phyloP scores from a whole-genome alignment of 805 yeast genomes.

The Saccharomycopsis malanga region DNA sequence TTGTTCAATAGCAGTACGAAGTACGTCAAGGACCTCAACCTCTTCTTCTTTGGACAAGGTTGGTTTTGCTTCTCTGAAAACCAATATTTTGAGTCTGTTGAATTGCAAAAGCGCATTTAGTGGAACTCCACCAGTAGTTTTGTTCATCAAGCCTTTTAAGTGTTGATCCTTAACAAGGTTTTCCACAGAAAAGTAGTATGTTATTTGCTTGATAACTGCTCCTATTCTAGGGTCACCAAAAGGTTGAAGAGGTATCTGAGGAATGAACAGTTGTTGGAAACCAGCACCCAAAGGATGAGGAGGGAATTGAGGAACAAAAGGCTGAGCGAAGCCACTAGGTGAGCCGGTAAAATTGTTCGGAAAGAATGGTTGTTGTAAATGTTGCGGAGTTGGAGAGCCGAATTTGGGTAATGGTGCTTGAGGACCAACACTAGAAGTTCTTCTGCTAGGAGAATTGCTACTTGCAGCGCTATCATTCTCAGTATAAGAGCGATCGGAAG shows the following conservation, averaged over 20 bases:
- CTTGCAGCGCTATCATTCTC: conserved; percentile 11
- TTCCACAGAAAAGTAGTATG: conserved; percentile 84
- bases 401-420: conserved; percentile 10
- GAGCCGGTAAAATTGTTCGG: conserved; percentile 23
- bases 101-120: conserved; percentile 57
- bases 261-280: conserved; percentile 25
- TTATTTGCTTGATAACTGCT: conserved; percentile 53
- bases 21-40: conserved; percentile 33
- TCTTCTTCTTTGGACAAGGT: conserved; percentile 46
- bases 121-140: conserved; percentile 60
- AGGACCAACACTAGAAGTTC: conserved; percentile 14
- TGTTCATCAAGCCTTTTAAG: conserved; percentile 74
- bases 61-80: conserved; percentile 37
- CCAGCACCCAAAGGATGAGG: not conserved
- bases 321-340: not conserved
- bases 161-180: conserved; percentile 80
- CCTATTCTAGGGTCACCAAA: conserved; percentile 23
- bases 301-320: not conserved
- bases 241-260: not conserved
- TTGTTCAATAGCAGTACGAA: conserved; percentile 32
- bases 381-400: conserved; percentile 8
- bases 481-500: conserved; percentile 4
- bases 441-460: conserved; percentile 11
- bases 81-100: conserved; percentile 62
- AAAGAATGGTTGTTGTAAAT: conserved; percentile 22